phyloP scores from a whole-genome alignment of 371 early-diverging fungal genomes.

The Parasitella parasitica region DNA sequence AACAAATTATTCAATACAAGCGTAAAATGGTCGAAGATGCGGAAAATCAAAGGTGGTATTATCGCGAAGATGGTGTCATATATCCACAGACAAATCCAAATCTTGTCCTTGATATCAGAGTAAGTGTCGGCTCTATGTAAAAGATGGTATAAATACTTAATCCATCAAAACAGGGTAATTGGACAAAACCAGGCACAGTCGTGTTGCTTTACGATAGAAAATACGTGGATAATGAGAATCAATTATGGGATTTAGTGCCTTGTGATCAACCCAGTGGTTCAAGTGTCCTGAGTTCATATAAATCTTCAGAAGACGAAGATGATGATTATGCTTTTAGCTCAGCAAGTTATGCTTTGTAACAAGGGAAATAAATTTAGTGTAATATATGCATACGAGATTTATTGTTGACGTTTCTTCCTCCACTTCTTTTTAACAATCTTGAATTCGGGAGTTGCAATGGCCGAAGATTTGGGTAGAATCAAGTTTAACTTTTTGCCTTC shows the following conservation, averaged over 20 bases:
- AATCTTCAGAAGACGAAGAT: constrained; percentile 11
- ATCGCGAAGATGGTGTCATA: constrained; percentile 51
- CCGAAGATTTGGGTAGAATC: constrained; percentile 4
- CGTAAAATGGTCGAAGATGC: constrained; percentile 48
- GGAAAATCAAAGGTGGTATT: constrained; percentile 52
- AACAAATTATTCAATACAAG: constrained; percentile 47
- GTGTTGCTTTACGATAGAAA: constrained; percentile 49
- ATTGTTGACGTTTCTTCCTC: constrained; percentile 15
- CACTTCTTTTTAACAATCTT: constrained; percentile 18
- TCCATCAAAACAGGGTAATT: constrained; percentile 45
- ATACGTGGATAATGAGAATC: constrained; percentile 45
- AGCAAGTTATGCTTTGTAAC: constrained; percentile 46
- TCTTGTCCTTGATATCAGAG: constrained; percentile 46
- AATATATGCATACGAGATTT: too few relatives aligned
- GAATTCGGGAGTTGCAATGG: not conserved
- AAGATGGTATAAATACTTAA: too few relatives aligned
- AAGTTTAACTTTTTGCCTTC: constrained; percentile 33
- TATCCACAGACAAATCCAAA: constrained; percentile 49
- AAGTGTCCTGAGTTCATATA: not conserved
- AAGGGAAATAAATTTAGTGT: not conserved
- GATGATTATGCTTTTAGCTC: constrained; percentile 47
- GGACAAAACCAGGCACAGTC: constrained; percentile 44
- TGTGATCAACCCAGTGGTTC: not conserved
- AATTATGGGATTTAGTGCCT: constrained; percentile 48
- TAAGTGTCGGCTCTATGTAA: too few relatives aligned